A percentile compares a stretch with the other conserved stretches of the same genome.
These are phyloP conservation scores for Acanthamoeba lenticulata DNA, from an alignment of 208 protist genomes.

Conservation along the genomic window DNA sequence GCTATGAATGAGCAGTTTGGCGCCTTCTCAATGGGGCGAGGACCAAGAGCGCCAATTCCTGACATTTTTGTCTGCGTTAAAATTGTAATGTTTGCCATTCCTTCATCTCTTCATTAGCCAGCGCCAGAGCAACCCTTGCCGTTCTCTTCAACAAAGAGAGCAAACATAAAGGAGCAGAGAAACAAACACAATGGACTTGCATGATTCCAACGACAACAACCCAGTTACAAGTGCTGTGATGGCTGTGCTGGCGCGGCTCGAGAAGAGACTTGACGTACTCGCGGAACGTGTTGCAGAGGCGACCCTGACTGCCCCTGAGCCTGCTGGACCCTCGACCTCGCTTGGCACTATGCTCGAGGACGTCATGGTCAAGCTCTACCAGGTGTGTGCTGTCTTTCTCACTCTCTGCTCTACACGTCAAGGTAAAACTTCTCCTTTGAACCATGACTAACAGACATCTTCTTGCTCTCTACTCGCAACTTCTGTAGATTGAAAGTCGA, in stretches of 20 bases:
- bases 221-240: no score
- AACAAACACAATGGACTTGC: no score
- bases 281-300: background rate
- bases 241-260: background rate
- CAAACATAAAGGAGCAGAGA: no score
- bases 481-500: background rate
- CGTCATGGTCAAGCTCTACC: background rate
- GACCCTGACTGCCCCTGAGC: background rate
- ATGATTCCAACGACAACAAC: no score
- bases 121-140: no score
- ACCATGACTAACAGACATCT: background rate
- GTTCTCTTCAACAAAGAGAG: no score
- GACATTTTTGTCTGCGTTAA: no score
- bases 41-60: no score
- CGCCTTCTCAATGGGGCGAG: no score
- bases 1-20: constrained; percentile 7
- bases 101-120: no score
- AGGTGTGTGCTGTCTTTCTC: background rate
- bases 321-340: background rate
- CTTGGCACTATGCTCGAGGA: background rate
- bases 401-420: no score
- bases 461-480: background rate
- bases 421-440: background rate
- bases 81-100: no score
- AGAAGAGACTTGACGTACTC: background rate